phyloP scores from a whole-genome alignment of 2,329 filamentous ascomycete species.

The Fusarium avenaceum region DNA sequence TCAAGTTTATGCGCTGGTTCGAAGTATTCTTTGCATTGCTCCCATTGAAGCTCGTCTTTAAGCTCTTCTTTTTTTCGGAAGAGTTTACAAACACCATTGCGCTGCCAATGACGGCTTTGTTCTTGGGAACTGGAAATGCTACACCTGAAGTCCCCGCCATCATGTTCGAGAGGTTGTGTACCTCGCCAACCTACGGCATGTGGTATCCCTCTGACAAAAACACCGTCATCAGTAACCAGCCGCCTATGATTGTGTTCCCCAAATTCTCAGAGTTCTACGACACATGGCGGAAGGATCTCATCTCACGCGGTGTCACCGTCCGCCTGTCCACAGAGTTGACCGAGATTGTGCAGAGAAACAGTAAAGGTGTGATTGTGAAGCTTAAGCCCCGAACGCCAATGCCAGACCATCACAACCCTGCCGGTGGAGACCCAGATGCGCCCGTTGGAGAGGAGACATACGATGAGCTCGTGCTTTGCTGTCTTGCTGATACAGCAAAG shows the following conservation, averaged over 20 bases:
- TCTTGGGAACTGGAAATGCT: conserved; percentile 30
- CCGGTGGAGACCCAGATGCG: conserved; percentile 25
- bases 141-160: conserved; percentile 29
- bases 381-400: conserved; percentile 27
- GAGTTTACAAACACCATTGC: conserved; percentile 37
- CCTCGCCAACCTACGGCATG: conserved; percentile 34
- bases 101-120: conserved; percentile 28
- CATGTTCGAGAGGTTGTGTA: conserved; percentile 32
- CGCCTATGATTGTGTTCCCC: conserved; percentile 32
- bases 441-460: conserved; percentile 25
- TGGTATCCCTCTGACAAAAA: conserved; percentile 34
- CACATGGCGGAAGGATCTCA: conserved; percentile 20
- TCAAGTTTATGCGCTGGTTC: conserved; percentile 39
- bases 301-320: conserved; percentile 22
- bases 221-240: conserved; percentile 24
- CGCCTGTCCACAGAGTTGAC: conserved; percentile 26
- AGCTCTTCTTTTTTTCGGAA: conserved; percentile 26
- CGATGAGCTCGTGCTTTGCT: conserved; percentile 34
- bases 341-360: conserved; percentile 28
- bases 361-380: conserved; percentile 22
- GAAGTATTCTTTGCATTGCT: conserved; percentile 33
- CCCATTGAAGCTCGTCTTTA: conserved; percentile 20
- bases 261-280: conserved; percentile 38
- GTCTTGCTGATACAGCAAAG: conserved; percentile 33
- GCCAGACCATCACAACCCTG: conserved; percentile 29